Conservation (phyloP, 2,329 filamentous ascomycete genomes). For the Ceratocystis eucalypticola region DNA sequence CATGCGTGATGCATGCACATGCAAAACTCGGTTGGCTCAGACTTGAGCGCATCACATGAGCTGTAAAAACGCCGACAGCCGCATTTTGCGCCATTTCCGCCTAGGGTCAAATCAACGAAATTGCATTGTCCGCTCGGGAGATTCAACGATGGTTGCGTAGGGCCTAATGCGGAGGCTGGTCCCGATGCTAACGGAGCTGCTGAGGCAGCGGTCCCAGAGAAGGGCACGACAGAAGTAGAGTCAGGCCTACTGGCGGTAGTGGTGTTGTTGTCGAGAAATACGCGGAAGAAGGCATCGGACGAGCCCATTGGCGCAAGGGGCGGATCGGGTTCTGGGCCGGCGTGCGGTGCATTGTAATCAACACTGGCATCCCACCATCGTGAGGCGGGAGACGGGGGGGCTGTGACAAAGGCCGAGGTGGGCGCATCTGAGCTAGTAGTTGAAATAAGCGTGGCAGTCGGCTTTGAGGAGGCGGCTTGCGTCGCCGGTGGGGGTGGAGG, state of each 20-base stretch:
- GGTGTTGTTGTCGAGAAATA: conserved; percentile 11
- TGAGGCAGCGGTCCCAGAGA: neutral
- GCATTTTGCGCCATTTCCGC: conserved; percentile 40
- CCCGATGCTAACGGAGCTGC: neutral
- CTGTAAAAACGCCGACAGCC: conserved; percentile 46
- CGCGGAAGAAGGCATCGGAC: conserved; percentile 11
- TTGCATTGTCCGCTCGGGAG: conserved; percentile 44
- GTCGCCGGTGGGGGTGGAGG: neutral
- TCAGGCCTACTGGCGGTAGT: neutral
- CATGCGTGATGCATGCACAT: conserved; percentile 52
- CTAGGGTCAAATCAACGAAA: conserved; percentile 40
- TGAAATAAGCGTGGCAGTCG: neutral
- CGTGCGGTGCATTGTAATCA: conserved; percentile 9
- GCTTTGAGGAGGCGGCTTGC: neutral
- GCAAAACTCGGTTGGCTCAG: conserved; percentile 38
- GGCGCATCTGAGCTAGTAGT: neutral
- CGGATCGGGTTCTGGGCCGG: conserved; percentile 2
- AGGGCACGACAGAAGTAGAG: neutral
- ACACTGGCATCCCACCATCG: conserved; percentile 15
- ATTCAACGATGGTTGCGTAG: conserved; percentile 22
- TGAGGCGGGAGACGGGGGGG: conserved; percentile 11
- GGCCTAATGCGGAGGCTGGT: conserved; percentile 20
- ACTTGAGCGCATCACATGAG: conserved; percentile 28
- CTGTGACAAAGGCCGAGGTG: conserved; percentile 13
- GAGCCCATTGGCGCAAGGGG: neutral